Evolutionary conservation across 2,329 filamentous ascomycete genomes (phyloP), one percentile per base, ranked within the genome.

Genomic region (Alternaria gaisen): DNA sequence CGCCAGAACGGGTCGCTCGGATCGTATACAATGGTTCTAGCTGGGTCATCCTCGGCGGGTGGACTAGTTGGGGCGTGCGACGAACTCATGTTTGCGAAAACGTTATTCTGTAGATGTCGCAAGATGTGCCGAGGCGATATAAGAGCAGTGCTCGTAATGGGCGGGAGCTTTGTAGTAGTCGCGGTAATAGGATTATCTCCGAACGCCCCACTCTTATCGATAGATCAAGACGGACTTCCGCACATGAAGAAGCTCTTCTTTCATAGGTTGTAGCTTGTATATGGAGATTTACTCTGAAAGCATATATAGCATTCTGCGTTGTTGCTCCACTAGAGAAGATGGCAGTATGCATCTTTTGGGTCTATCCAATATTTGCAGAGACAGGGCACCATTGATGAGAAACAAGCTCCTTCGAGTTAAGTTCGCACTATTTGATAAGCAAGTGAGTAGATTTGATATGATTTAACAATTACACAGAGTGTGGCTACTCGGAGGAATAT

Each of bases 1-100:
- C 69, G 69, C 75, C 72, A 77, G 54, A 76, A 75, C 34, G 73
- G 72, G 26, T 76, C 75, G 41, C 56, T 70, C 10, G 72, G 74
- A 53, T 77, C 73, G 68, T 77, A 76, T 5, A 70, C 64, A 20
- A 75, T 65, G 10, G 72, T 72, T 38, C 65, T 67, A 5, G 68
- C 66, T 36, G 70, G 66, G 22, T 70, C 72, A 9, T 62, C 65
- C 4, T 77, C 75, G 55, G 56, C 69, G 18, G 70, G 69, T 28
- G 67, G 65, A 38, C 69, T 71, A 16, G 66, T 68, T 3, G 67
- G 69, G 22, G 56, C 63, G 41, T 66, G 65, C 5, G 71, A 70
- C 14, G 67, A 68, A 60, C 69, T 75, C 74, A 77, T 77, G 6
- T 18, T 61, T 52, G 48, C 53, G 42, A 56, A 38, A 28, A 28